Conservation (phyloP, 768 basidiomycete species). For the Gautieria morchelliformis region DNA sequence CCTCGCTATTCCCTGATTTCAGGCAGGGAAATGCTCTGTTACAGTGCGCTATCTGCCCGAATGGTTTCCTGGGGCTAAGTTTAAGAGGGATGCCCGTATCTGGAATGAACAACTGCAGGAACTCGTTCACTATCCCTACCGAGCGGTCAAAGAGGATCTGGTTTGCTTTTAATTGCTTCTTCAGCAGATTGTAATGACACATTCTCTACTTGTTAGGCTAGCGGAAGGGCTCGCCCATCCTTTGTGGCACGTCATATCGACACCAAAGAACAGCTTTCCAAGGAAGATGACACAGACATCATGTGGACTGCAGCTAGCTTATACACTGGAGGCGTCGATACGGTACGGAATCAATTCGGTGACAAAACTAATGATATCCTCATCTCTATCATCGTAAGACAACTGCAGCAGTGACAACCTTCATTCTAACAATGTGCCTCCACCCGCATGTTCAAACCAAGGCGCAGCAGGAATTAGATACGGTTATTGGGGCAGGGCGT, state of each 20-base stretch:
- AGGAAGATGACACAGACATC: not conserved
- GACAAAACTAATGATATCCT: not conserved
- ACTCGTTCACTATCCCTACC: not conserved
- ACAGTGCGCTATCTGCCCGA: conserved; percentile 15
- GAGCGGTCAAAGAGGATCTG: not conserved
- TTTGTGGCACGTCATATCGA: not conserved
- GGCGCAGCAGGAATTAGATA: conserved; percentile 30
- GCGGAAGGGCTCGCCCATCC: not conserved
- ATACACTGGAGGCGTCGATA: not conserved
- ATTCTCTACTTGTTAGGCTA: not conserved
- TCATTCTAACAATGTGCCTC: conserved; percentile 22
- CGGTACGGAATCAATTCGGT: not conserved
- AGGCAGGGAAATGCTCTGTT: not conserved
- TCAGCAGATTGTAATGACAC: not conserved
- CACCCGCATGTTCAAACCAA: conserved; percentile 21
- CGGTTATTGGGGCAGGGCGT: conserved; percentile 23
- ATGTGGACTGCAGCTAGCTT: not conserved
- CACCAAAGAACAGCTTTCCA: not conserved
- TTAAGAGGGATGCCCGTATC: conserved; percentile 14
- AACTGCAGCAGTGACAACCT: conserved; percentile 8
- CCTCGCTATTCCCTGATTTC: not conserved
- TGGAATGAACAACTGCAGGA: conserved; percentile 5
- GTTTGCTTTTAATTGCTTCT: not conserved
- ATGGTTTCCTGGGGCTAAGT: conserved; percentile 20
- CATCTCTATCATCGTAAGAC: not conserved